A percentile compares a stretch with the other conserved stretches of the same genome.
Evolutionary conservation across 1,284 basidiomycete species (phyloP).

Genomic region (Rhodofomes roseus): DNA sequence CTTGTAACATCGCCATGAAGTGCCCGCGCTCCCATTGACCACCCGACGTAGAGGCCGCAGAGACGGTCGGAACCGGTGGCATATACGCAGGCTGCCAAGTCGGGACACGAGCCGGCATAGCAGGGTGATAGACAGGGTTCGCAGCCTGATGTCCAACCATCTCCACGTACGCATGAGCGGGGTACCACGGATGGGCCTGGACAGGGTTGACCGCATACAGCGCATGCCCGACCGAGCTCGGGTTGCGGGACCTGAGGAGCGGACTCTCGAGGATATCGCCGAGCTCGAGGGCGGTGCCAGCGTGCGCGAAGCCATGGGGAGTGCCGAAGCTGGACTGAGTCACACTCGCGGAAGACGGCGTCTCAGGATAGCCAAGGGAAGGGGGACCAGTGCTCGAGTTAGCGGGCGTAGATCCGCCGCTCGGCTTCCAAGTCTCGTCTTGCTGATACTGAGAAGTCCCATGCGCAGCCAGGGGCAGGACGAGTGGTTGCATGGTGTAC

Average conservation of each 20-base stretch:
- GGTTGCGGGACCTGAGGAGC: slow-evolving; percentile 13
- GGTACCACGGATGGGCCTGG: not conserved
- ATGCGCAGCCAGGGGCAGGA: not conserved
- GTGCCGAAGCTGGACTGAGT: slow-evolving; percentile 1
- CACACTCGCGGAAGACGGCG: not conserved
- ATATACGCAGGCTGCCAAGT: not conserved
- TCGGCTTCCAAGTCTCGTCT: not conserved
- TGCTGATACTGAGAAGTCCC: not conserved
- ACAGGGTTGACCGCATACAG: not conserved
- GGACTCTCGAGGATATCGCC: slow-evolving; percentile 24
- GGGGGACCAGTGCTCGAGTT: not conserved
- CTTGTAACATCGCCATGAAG: slow-evolving; percentile 2
- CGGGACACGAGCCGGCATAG: not conserved
- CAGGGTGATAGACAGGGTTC: slow-evolving; percentile 5
- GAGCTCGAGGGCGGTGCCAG: slow-evolving; percentile 16
- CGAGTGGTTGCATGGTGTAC: not conserved
- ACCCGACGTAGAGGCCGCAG: not conserved
- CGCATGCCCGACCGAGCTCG: slow-evolving; percentile 1
- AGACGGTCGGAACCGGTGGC: not conserved
- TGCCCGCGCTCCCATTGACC: not conserved
- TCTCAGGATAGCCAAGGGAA: not conserved
- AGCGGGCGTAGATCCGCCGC: not conserved
- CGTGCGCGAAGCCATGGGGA: slow-evolving; percentile 3
- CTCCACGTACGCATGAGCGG: not conserved
- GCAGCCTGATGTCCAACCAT: not conserved